Base-by-base conservation (phyloP, 2,329 filamentous ascomycete species). In the Tolypocladium album region DNA sequence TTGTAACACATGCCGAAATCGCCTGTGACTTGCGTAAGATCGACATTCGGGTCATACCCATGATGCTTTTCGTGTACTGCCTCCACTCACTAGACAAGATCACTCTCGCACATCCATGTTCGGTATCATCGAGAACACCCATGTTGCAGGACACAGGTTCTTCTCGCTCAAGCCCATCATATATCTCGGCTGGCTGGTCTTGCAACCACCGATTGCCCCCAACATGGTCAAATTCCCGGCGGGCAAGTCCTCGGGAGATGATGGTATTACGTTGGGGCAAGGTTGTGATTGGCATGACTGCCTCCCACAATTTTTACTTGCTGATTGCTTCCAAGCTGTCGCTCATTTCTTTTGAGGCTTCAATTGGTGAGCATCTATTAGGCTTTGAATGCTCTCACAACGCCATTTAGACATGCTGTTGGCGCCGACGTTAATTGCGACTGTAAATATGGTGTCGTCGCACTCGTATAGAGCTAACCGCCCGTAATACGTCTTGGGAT, bases 31-130 rank as follows among this genome's bases (percentile, higher is more conserved):
- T 75, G 12, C 68, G 73, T 5, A 69, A 67, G 36, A 78, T 78
- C 61, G 76, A 79, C 65, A 59, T 70, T 27, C 72, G 72, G 9
- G 68, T 79, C 22, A 69, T 78, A 8, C 70, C 74, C 2, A 68
- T 79, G 55, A 79, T 88, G 60, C 73, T 87, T 9, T 76, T 77
- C 8, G 82, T 86, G 24, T 88, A 87, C 70, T 86, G 83, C 66
- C 76, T 87, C 0, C 85, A 88, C 63, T 80, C 79, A 12, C 74
- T 87, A 5, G 85, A 87, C 72, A 88, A 88, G 69, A 79, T 82
- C 0, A 84, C 82, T 0, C 74, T 87, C 87, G 87, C 65, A 82
- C 82, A 2, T 85, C 84, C 0, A 80, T 87, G 12, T 87, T 87
- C 64, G 84, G 84, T 3, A 74, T 88, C 13, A 79, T 84, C 36